Evolutionary conservation across 495 filamentous ascomycete species (phyloP).

Genomic region (Penicillium alfredii): DNA sequence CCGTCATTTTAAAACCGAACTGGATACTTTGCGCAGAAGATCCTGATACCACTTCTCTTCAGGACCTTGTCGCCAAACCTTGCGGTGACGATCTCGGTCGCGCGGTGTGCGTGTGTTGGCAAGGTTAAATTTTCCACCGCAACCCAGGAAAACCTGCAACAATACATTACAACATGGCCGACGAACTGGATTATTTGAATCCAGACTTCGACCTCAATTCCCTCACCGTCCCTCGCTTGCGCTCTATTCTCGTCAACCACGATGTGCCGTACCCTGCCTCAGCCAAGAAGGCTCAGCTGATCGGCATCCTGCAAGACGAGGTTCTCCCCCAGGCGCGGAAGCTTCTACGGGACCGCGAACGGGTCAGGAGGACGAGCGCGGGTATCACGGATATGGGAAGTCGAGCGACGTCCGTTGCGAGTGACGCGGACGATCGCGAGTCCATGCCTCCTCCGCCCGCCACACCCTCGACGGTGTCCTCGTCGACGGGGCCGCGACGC

Average conservation of each 20-base stretch:
- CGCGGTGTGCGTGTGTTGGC: constrained; percentile 1
- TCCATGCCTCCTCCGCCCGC: constrained; percentile 45
- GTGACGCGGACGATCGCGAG: constrained; percentile 38
- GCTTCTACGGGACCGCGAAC: constrained; percentile 64
- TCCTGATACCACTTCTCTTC: too few relatives aligned
- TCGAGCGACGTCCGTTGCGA: constrained; percentile 45
- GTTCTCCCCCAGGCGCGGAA: constrained; percentile 71
- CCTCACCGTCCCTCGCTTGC: constrained; percentile 78
- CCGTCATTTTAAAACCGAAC: too few relatives aligned
- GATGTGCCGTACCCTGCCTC: constrained; percentile 76
- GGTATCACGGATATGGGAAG: constrained; percentile 79
- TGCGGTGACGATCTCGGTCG: too few relatives aligned
- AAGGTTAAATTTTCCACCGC: constrained; percentile 4
- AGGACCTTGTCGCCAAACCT: too few relatives aligned
- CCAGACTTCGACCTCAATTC: constrained; percentile 75
- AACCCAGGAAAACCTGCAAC: too few relatives aligned
- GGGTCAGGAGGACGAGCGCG: constrained; percentile 70
- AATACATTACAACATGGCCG: constrained; percentile 57
- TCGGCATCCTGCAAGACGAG: constrained; percentile 75
- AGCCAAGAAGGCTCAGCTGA: constrained; percentile 81
- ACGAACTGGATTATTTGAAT: constrained; percentile 74
- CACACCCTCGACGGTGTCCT: constrained; percentile 40
- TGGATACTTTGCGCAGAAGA: too few relatives aligned
- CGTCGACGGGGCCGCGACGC: constrained; percentile 36
- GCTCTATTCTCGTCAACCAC: constrained; percentile 83